These are phyloP conservation scores for Arxiozyma telluris DNA, from an alignment of 1,139 yeast species.

Conservation along the genomic window DNA sequence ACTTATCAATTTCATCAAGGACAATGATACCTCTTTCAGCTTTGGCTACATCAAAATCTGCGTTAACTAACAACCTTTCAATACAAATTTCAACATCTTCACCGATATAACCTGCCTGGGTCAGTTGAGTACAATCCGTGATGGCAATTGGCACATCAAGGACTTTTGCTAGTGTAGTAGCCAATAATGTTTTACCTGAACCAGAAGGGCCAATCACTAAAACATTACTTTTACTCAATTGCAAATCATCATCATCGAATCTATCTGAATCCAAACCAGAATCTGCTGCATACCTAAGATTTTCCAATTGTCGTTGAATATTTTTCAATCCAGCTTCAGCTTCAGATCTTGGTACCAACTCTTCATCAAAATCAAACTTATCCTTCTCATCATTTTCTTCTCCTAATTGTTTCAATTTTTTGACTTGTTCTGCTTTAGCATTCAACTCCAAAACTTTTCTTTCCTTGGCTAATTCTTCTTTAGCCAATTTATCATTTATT, in stretches of 20 bases:
- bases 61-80: constrained; percentile 39
- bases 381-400: constrained; percentile 3
- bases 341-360: constrained; percentile 17
- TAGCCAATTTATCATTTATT: constrained; percentile 33
- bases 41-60: constrained; percentile 40
- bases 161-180: constrained; percentile 41
- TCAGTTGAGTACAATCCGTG: constrained; percentile 47
- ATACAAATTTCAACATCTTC: constrained; percentile 49
- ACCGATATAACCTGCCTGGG: constrained; percentile 53
- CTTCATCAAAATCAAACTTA: constrained; percentile 5
- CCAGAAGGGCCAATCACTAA: constrained; percentile 49
- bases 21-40: constrained; percentile 47
- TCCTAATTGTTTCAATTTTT: constrained; percentile 11
- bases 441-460: constrained; percentile 10
- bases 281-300: constrained; percentile 13
- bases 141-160: constrained; percentile 46
- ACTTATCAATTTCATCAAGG: constrained; percentile 45
- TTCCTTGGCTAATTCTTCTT: constrained; percentile 16
- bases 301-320: constrained; percentile 25
- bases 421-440: constrained; percentile 9
- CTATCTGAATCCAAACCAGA: background rate
- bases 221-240: constrained; percentile 43
- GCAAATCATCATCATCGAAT: constrained; percentile 31
- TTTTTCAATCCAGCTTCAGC: constrained; percentile 28
- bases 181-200: constrained; percentile 46